Evolutionary conservation across 2,329 filamentous ascomycete species (phyloP), one percentile per base, ranked within the genome.

Genomic region (Neofusicoccum sp.): DNA sequence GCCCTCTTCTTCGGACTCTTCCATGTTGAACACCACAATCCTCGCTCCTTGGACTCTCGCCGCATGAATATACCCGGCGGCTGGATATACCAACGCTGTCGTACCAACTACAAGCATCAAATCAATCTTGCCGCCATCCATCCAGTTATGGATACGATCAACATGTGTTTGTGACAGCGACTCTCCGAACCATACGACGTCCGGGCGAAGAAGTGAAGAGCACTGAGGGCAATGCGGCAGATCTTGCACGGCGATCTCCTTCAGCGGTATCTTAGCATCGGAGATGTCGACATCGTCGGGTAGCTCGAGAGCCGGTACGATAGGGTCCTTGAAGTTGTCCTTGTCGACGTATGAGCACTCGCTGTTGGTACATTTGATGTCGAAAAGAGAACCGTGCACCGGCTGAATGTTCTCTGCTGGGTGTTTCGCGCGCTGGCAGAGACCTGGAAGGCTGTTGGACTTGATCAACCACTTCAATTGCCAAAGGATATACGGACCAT

Each of bases 91-190:
- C 9, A 64, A 38, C 4, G 65, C 64, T n/a, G 63, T 65, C 4
- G 68, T 69, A 8, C 67, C 67, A 57, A 68, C 61, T 11, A 67
- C 66, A 4, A 69, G 60, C 66, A 69, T 68, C 2, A 65, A 61
- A 47, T 69, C 67, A 16, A 68, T 64, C 12, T 45, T 45, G 43
- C 61, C 64, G 9, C 31, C 28, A 9, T 40, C 60, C 28, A 48
- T 47, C 53, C 60, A 66, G 4, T 56, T 43, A 33, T 65, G 34
- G 6, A 66, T 57, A 3, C 33, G 45, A n/a, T 56, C 59, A 5
- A 92, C 80, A 1, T 75, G 79, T 0, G 69, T 63, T 1, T 93
- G 67, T 67, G 89, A 26, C 43, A 67, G 51, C 1, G 63, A 36
- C 41, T 69, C 68, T 3, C 45, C 63, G 44, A 68, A 69, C 65